Conservation (phyloP, 768 basidiomycete genomes). For the Suillus subaureus region DNA sequence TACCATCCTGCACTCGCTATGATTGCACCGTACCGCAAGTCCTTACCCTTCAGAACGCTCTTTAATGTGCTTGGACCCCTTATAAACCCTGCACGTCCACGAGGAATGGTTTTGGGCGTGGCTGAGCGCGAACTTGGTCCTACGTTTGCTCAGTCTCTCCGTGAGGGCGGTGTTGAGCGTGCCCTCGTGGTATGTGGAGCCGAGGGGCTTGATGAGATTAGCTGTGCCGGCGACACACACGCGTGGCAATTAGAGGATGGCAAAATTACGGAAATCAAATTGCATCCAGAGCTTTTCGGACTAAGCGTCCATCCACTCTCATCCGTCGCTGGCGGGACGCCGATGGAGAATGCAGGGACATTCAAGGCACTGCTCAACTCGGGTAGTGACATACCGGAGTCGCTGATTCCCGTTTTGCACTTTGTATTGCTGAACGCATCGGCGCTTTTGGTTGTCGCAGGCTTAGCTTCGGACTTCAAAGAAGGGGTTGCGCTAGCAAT, state of each 20-base stretch:
- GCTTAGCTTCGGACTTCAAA: slow-evolving; percentile 66
- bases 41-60: slow-evolving; percentile 92
- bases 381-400: slow-evolving; percentile 54
- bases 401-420: slow-evolving; percentile 67
- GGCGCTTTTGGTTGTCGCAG: slow-evolving; percentile 84
- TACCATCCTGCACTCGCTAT: slow-evolving; percentile 87
- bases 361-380: slow-evolving; percentile 66
- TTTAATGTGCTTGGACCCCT: slow-evolving; percentile 96
- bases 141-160: slow-evolving; percentile 77
- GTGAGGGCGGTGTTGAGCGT: slow-evolving; percentile 72
- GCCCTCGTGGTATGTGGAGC: slow-evolving; percentile 93
- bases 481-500: slow-evolving; percentile 73
- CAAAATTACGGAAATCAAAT: slow-evolving; percentile 56
- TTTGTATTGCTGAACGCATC: slow-evolving; percentile 93
- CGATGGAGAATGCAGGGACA: slow-evolving; percentile 78
- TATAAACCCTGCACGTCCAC: slow-evolving; percentile 87
- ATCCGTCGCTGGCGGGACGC: slow-evolving; percentile 72
- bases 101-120: slow-evolving; percentile 90
- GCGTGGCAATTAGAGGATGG: slow-evolving; percentile 82
- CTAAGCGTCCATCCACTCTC: slow-evolving; percentile 68
- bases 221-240: slow-evolving; percentile 87
- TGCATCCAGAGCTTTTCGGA: slow-evolving; percentile 81
- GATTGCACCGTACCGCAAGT: slow-evolving; percentile 81
- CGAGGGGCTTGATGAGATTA: slow-evolving; percentile 93
- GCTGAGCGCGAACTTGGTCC: slow-evolving; percentile 78